Evolutionary conservation across 2,329 filamentous ascomycete genomes (phyloP).

Genomic region (Cladophialophora carrionii): DNA sequence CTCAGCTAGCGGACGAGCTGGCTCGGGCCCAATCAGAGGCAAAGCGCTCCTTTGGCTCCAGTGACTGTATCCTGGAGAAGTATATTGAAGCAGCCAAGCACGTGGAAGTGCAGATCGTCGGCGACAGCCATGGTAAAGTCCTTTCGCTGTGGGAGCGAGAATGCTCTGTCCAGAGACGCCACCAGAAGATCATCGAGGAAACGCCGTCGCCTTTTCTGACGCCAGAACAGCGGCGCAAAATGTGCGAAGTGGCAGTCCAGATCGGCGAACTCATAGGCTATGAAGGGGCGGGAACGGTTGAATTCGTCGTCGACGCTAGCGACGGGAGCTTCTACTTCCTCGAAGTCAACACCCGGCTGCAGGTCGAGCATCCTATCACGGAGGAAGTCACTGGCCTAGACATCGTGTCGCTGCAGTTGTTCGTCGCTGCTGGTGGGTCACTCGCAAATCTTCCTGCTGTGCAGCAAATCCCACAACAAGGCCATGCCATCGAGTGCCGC

Average conservation of each 20-base stretch:
- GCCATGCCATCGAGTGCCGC: conserved; percentile 52
- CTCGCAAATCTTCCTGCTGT: conserved; percentile 39
- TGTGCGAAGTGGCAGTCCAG: conserved; percentile 46
- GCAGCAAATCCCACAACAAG: conserved; percentile 40
- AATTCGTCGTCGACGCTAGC: conserved; percentile 51
- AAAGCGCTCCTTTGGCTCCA: conserved; percentile 50
- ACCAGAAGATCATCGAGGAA: conserved; percentile 60
- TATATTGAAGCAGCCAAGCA: conserved; percentile 51
- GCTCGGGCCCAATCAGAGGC: conserved; percentile 48
- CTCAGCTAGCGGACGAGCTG: conserved; percentile 43
- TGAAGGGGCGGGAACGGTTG: conserved; percentile 51
- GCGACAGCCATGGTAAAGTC: conserved; percentile 50
- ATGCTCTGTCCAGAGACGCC: conserved; percentile 56
- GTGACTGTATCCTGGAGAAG: conserved; percentile 50
- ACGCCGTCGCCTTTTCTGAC: conserved; percentile 47
- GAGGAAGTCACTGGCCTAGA: conserved; percentile 48
- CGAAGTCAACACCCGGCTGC: conserved; percentile 55
- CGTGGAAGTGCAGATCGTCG: conserved; percentile 57
- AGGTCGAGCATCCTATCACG: conserved; percentile 56
- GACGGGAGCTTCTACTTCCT: conserved; percentile 51
- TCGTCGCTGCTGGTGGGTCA: conserved; percentile 43
- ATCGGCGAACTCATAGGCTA: conserved; percentile 48
- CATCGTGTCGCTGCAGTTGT: conserved; percentile 46
- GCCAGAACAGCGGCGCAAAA: conserved; percentile 40
- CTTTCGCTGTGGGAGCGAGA: conserved; percentile 53